phyloP scores from a whole-genome alignment of 306 rosid genomes.

The Acacia crassicarpa region DNA sequence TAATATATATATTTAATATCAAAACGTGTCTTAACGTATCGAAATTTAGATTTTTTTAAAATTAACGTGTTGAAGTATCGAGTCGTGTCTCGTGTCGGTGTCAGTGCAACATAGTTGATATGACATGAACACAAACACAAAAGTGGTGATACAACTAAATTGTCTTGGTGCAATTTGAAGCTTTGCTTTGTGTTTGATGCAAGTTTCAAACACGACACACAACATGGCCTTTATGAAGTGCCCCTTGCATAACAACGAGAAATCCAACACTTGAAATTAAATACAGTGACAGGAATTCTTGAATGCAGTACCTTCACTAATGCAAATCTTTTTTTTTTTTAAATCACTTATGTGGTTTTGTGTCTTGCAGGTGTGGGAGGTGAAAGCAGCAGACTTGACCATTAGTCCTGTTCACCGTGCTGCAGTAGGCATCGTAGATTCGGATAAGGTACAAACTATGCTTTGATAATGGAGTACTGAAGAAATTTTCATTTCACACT shows the following conservation, averaged over 20 bases:
- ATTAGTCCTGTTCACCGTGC: conserved; percentile 94
- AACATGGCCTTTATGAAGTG: neutral
- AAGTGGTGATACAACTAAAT: neutral
- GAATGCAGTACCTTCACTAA: neutral
- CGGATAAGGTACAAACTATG: conserved; percentile 57
- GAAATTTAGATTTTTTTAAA: too few species aligned
- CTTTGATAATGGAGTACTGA: neutral
- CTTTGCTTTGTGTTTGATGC: neutral
- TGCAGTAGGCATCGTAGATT: conserved; percentile 78
- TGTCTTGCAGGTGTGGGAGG: conserved; percentile 87
- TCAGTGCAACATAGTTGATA: too few species aligned
- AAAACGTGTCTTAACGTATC: too few species aligned
- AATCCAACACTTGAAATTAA: neutral
- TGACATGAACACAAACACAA: neutral
- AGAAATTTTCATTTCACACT: conserved; percentile 12
- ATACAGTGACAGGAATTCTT: neutral
- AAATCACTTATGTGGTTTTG: neutral
- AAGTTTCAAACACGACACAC: neutral
- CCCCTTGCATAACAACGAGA: neutral
- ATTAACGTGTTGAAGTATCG: too few species aligned
- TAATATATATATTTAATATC: too few species aligned
- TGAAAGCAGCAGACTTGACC: conserved; percentile 95
- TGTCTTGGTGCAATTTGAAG: neutral
- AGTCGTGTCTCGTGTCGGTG: too few species aligned
- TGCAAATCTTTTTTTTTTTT: neutral